Evolutionary conservation across 768 basidiomycete species (phyloP).

Genomic region (Phylloporus sp.): DNA sequence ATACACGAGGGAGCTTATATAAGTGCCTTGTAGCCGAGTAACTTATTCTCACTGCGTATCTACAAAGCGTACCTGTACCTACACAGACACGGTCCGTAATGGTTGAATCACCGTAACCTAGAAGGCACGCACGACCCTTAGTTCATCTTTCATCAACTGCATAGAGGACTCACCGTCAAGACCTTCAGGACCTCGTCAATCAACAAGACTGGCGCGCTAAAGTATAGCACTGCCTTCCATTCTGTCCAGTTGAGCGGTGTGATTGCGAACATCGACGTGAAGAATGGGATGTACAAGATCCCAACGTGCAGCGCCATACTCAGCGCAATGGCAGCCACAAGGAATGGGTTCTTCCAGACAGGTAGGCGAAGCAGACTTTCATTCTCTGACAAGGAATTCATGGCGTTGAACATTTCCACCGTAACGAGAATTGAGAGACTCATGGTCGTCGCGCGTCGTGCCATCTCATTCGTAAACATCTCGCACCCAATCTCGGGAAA

Average conservation of each 20-base stretch:
- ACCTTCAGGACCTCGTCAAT: constrained; percentile 92
- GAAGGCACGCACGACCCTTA: neutral
- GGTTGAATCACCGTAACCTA: constrained; percentile 59
- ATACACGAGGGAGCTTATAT: constrained; percentile 6
- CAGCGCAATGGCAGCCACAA: constrained; percentile 82
- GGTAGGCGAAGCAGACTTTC: constrained; percentile 87
- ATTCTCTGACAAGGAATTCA: constrained; percentile 98
- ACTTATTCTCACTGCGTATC: neutral
- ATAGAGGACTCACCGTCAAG: constrained; percentile 52
- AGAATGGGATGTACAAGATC: constrained; percentile 97
- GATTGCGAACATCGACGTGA: constrained; percentile 87
- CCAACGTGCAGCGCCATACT: constrained; percentile 93
- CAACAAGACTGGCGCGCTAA: constrained; percentile 83
- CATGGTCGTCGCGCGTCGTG: constrained; percentile 90
- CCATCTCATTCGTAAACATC: constrained; percentile 90
- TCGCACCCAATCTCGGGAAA: constrained; percentile 93
- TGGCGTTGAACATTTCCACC: constrained; percentile 96
- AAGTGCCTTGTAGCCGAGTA: neutral
- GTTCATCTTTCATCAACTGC: neutral
- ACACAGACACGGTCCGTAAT: constrained; percentile 28
- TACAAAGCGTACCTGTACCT: neutral
- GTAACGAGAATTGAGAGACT: constrained; percentile 94
- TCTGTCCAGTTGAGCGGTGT: constrained; percentile 91
- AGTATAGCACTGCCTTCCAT: constrained; percentile 88
- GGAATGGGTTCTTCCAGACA: constrained; percentile 91